Evolutionary conservation across 768 basidiomycete species (phyloP), one percentile per base, ranked within the genome.

Genomic region (Sarcodon sp.): DNA sequence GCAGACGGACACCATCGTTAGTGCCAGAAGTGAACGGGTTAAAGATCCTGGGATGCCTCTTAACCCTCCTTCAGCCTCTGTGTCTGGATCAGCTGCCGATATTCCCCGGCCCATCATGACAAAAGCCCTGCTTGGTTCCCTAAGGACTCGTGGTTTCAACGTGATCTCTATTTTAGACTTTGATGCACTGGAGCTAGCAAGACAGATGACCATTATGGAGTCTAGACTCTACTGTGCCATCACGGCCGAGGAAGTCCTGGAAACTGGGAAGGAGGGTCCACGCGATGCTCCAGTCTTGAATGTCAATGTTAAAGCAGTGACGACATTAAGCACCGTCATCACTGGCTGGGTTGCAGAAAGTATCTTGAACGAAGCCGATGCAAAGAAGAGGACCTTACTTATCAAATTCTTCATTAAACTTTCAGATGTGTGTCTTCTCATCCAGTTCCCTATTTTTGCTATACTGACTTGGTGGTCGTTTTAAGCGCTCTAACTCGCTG

Each of bases 341-440:
- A 97, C 92, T 1, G 93, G 92, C 4, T 94, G 91, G 88, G 87
- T 97, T 32, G 85, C 92, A 7, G 94, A 98, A 66, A 83, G 84
- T 57, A 92, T 99, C 51, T 66, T 99, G 44, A 82, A 82, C 56
- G 94, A 99, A 66, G 75, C 71, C 46, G 94, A 98, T 64, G 75
- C 80, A 55, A 92, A 89, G 73, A 87, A 81, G 65, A 70, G 92
- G 51, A 83, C 81, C 21, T 50, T 60, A 7, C 59, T 93, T 52
- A 73, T 94, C 58, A 92, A 92, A 64, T 93, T 88, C 64, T 94
- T 90, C 60, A 83, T 96, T 72, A 94, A 94, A 66, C 72, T 96
- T 46, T 84, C 87, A 12, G 87, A 92, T 61, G 89, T 90, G 59
- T 65, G 89, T 43, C 48, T 48, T 39, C 18, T 50, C 44, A 33